Conservation (phyloP, 768 basidiomycete species). For the Filobasidium wieringae region DNA sequence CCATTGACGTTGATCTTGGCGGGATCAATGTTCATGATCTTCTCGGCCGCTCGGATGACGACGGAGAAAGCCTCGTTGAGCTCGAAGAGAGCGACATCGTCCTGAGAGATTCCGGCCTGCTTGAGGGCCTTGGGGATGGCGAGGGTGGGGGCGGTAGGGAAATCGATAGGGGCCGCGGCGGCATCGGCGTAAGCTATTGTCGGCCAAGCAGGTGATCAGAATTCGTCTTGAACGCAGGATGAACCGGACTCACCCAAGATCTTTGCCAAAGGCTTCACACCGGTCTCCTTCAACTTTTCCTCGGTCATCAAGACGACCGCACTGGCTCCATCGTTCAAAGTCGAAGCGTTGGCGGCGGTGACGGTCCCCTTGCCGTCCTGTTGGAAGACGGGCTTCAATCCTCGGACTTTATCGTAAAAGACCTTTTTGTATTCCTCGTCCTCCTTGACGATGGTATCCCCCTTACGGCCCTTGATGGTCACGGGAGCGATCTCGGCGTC, state of each 20-base stretch:
- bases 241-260: conserved; percentile 61
- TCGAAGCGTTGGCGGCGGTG: conserved; percentile 93
- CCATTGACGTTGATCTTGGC: conserved; percentile 75
- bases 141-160: conserved; percentile 85
- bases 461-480: conserved; percentile 63
- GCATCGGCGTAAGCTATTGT: conserved; percentile 85
- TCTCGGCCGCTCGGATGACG: conserved; percentile 60
- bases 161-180: conserved; percentile 92
- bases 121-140: conserved; percentile 80
- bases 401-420: conserved; percentile 82
- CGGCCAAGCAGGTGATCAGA: not conserved
- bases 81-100: conserved; percentile 85
- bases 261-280: conserved; percentile 84
- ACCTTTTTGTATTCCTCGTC: conserved; percentile 98
- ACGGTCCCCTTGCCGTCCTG: conserved; percentile 64
- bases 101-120: conserved; percentile 65
- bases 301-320: conserved; percentile 90
- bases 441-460: conserved; percentile 70
- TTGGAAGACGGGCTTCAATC: conserved; percentile 79
- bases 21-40: conserved; percentile 69
- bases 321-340: conserved; percentile 88
- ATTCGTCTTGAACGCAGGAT: not conserved
- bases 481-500: conserved; percentile 81
- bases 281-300: conserved; percentile 80
- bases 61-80: conserved; percentile 78